Percentiles rank a stretch among this genome's conserved stretches.
phyloP scores from a whole-genome alignment of 2,329 filamentous ascomycete species.

The Talaromyces sp. region DNA sequence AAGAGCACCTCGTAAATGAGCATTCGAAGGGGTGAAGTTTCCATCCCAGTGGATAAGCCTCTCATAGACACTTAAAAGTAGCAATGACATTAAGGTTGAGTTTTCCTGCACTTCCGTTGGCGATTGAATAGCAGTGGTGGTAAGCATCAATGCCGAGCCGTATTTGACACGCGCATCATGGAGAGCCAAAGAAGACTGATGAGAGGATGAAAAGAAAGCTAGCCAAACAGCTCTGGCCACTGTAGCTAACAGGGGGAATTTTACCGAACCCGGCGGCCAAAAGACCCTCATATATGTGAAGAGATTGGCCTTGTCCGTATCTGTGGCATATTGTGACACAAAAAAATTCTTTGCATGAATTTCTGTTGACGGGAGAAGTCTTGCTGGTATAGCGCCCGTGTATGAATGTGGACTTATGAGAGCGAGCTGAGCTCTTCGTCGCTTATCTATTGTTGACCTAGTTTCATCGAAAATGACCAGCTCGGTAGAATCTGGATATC shows the following conservation, averaged over 20 bases:
- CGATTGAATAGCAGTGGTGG: slow-evolving; percentile 8
- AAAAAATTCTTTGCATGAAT: slow-evolving; percentile 6
- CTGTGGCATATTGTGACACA: slow-evolving; percentile 10
- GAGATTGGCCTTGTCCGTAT: slow-evolving; percentile 3
- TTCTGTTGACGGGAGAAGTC: slow-evolving; percentile 8
- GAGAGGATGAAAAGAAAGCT: slow-evolving; percentile 11
- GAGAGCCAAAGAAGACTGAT: slow-evolving; percentile 9
- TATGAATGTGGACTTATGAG: neutral
- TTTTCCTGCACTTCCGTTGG: slow-evolving; percentile 5
- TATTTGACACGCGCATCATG: slow-evolving; percentile 10
- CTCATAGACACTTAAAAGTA: slow-evolving; percentile 8
- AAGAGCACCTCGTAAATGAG: slow-evolving; percentile 13
- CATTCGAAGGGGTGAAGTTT: neutral
- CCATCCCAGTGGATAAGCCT: neutral
- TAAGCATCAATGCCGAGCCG: slow-evolving; percentile 10
- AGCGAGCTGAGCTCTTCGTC: neutral
- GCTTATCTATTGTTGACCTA: slow-evolving; percentile 4
- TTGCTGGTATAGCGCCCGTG: neutral
- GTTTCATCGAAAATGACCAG: slow-evolving; percentile 12
- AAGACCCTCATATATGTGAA: slow-evolving; percentile 13
- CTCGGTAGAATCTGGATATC: slow-evolving; percentile 7
- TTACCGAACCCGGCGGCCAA: neutral
- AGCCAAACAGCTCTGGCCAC: slow-evolving; percentile 6
- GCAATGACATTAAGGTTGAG: slow-evolving; percentile 9
- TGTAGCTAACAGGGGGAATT: slow-evolving; percentile 3